Conservation (phyloP, 1,284 basidiomycete genomes). For the Cerrena zonata region DNA sequence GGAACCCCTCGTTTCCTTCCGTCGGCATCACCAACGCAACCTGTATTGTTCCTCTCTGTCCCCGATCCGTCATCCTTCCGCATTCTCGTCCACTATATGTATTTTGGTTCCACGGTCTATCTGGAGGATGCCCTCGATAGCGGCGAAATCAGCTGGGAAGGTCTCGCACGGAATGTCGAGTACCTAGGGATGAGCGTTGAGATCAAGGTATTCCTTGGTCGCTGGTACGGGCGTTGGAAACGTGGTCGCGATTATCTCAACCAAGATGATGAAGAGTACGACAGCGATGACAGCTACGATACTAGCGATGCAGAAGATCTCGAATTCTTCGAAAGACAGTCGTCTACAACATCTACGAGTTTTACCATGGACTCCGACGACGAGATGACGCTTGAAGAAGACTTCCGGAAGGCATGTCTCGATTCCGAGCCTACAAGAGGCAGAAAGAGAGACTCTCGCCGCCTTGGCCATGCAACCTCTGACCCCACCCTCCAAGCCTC, state of each 20-base stretch:
- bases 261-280: constrained; percentile 11
- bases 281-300: constrained; percentile 20
- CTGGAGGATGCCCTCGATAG: constrained; percentile 57
- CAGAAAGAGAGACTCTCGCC: constrained; percentile 22
- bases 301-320: constrained; percentile 24
- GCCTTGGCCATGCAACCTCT: constrained; percentile 30
- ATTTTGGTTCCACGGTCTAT: constrained; percentile 57
- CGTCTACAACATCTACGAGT: constrained; percentile 22
- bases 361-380: constrained; percentile 25
- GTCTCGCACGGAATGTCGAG: constrained; percentile 74
- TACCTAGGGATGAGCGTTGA: constrained; percentile 67
- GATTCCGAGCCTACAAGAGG: constrained; percentile 24
- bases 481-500: constrained; percentile 22
- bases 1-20: constrained; percentile 60
- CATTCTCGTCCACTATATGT: constrained; percentile 71
- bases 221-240: constrained; percentile 58
- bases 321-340: constrained; percentile 16
- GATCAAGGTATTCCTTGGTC: constrained; percentile 62
- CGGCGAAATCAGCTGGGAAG: constrained; percentile 67
- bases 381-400: constrained; percentile 33
- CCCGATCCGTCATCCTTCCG: constrained; percentile 71
- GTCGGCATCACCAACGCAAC: constrained; percentile 49
- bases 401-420: constrained; percentile 14
- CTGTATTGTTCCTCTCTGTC: constrained; percentile 67
- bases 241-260: constrained; percentile 29